Conservation (phyloP, 352 stramenopile genomes). For the Plasmopara halstedii region DNA sequence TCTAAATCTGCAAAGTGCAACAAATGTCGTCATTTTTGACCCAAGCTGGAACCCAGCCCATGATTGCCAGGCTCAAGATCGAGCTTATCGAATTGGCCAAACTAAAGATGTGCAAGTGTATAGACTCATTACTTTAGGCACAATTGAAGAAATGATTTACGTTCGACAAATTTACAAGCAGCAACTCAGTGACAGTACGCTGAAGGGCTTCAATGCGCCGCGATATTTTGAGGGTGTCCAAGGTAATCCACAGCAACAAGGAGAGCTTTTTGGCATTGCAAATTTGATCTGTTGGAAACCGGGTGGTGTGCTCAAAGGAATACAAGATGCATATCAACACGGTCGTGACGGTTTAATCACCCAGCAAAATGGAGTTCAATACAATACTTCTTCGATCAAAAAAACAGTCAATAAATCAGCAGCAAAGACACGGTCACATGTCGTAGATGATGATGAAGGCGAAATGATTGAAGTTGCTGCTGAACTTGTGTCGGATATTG, state of each 20-base stretch:
- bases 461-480: slow-evolving; percentile 32
- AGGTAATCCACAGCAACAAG: slow-evolving; percentile 59
- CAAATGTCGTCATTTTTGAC: slow-evolving; percentile 84
- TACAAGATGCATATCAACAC: slow-evolving; percentile 60
- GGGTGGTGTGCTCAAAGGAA: slow-evolving; percentile 62
- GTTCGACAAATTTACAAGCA: slow-evolving; percentile 85
- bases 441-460: slow-evolving; percentile 23
- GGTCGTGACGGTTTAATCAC: slow-evolving; percentile 47
- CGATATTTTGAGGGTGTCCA: slow-evolving; percentile 80
- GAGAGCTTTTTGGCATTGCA: slow-evolving; percentile 68
- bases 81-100: slow-evolving; percentile 81
- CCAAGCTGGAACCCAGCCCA: slow-evolving; percentile 84
- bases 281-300: slow-evolving; percentile 76
- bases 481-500: slow-evolving; percentile 32
- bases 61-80: slow-evolving; percentile 77
- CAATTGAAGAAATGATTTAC: slow-evolving; percentile 88
- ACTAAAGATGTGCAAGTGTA: slow-evolving; percentile 83
- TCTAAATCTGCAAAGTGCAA: slow-evolving; percentile 70
- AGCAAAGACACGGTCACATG: slow-evolving; percentile 32
- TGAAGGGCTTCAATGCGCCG: slow-evolving; percentile 58
- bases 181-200: slow-evolving; percentile 70
- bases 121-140: slow-evolving; percentile 72
- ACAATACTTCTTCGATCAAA: slow-evolving; percentile 22
- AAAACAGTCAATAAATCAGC: slow-evolving; percentile 17
- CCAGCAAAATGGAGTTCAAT: slow-evolving; percentile 48